Evolutionary conservation across 208 protist species (phyloP).

Genomic region (Lotmaria passim): DNA sequence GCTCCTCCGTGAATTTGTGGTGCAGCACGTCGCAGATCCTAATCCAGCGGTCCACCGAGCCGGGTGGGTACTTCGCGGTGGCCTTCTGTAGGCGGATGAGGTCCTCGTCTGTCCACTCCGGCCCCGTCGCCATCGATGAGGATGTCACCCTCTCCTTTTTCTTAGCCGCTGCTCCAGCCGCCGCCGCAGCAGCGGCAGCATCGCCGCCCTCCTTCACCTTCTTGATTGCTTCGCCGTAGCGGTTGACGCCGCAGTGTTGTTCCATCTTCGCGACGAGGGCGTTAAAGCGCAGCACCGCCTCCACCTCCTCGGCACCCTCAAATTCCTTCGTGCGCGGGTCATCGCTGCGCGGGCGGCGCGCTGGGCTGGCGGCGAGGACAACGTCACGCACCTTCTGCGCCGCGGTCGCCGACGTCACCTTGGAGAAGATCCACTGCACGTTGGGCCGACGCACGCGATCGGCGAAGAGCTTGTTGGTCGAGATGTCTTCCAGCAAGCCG

Average conservation of each 20-base stretch:
- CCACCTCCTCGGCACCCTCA: conserved; percentile 40
- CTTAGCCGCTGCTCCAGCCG: not conserved
- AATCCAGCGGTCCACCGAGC: conserved; percentile 92
- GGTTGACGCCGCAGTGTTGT: conserved; percentile 64
- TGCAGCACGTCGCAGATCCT: conserved; percentile 83
- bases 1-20: conserved; percentile 83
- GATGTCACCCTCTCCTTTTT: conserved; percentile 16
- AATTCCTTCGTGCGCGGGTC: conserved; percentile 29
- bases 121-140: not conserved
- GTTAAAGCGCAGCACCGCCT: conserved; percentile 81
- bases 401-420: conserved; percentile 49
- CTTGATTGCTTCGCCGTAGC: conserved; percentile 88
- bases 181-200: no score
- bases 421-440: conserved; percentile 77
- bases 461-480: conserved; percentile 80
- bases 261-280: conserved; percentile 60
- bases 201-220: conserved; percentile 36
- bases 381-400: conserved; percentile 42
- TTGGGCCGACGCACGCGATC: conserved; percentile 68
- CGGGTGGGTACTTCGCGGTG: conserved; percentile 93
- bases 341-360: conserved; percentile 11
- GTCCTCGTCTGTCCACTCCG: conserved; percentile 93
- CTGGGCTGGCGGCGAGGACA: conserved; percentile 38
- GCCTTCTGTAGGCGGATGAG: conserved; percentile 94
- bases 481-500: conserved; percentile 60